Evolutionary conservation across 2,329 filamentous ascomycete species (phyloP), one percentile per base, ranked within the genome.

Genomic region (Pestalotiopsis sp.): DNA sequence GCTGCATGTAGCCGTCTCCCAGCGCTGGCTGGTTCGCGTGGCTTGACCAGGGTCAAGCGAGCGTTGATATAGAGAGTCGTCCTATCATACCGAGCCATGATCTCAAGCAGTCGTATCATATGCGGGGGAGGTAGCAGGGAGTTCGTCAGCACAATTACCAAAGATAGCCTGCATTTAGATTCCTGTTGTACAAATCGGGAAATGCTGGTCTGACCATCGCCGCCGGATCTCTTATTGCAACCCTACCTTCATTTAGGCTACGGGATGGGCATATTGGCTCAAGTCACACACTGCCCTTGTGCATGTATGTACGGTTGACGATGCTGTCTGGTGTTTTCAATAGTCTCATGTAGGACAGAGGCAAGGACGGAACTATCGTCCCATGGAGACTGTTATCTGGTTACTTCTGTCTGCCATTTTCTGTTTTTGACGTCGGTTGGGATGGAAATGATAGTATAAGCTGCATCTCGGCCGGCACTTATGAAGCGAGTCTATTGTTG

Each of bases 281-380:
- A 14, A 4, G n/a, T 62, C 36, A 20, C 3, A 25, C 59, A 11
- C 5, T 20, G 59, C 3, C 11, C 36, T 12, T 40, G 7, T 11
- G 59, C 31, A 62, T 31, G 27, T 14, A 31, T n/a, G 59, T 14
- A 6, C 59, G 9, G 14, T 41, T 41, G 27, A 40, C 59, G 59
- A 62, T 62, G 36, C 13, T 62, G n/a, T 62, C 20, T 62, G 25
- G 59, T 62, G 27, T 62, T 40, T 62, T 62, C 59, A 9, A 62
- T 62, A 62, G 59, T 62, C n/a, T 23, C 59, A 62, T 62, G 59
- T 62, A 40, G n/a, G 27, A 20, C 27, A 12, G 31, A 4, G 59
- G 59, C 45, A 2, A 40, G 27, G 31, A 14, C 27, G 2, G 27
- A 12, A 62, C 7, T 17, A 62, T 38, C 31, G 6, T 36, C 31